Percentiles rank a stretch among this genome's conserved stretches.
phyloP scores from a whole-genome alignment of 2,329 filamentous ascomycete species.

The Fonsecaea erecta region DNA sequence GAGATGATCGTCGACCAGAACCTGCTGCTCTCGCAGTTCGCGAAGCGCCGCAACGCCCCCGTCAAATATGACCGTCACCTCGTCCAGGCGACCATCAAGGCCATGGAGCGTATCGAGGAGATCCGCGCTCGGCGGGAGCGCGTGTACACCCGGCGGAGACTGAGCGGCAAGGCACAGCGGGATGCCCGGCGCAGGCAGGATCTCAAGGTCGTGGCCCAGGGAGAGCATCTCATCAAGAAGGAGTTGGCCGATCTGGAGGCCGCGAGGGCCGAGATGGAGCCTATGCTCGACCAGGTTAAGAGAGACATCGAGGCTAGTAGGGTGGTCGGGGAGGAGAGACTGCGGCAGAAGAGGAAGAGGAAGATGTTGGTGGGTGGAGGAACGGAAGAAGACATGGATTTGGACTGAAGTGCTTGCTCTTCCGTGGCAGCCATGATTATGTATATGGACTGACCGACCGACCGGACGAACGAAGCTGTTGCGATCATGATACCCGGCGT shows the following conservation, averaged over 20 bases:
- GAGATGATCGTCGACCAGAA: conserved; percentile 92
- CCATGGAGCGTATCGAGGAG: conserved; percentile 89
- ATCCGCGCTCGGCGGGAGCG: conserved; percentile 82
- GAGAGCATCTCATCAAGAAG: conserved; percentile 87
- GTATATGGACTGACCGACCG: too few relatives aligned
- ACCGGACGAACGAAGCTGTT: conserved; percentile 15
- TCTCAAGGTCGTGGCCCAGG: conserved; percentile 85
- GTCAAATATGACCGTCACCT: conserved; percentile 95
- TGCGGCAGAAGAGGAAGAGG: conserved; percentile 51
- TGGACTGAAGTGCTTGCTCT: conserved; percentile 45
- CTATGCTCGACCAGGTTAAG: conserved; percentile 39
- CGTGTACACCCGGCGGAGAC: conserved; percentile 90
- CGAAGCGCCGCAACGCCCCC: conserved; percentile 89
- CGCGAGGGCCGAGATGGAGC: conserved; percentile 44
- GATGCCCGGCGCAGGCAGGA: conserved; percentile 78
- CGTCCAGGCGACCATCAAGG: conserved; percentile 81
- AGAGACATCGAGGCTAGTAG: conserved; percentile 43
- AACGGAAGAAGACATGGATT: conserved; percentile 53
- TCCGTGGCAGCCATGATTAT: too few relatives aligned
- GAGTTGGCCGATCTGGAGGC: conserved; percentile 64
- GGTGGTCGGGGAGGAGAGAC: conserved; percentile 49
- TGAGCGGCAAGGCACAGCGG: conserved; percentile 77
- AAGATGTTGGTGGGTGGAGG: conserved; percentile 52
- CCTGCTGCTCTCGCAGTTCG: conserved; percentile 72
- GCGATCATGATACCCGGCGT: conserved; percentile 20